Evolutionary conservation across 2,329 filamentous ascomycete species (phyloP), one percentile per base, ranked within the genome.

Genomic region (Diaporthe velutina): DNA sequence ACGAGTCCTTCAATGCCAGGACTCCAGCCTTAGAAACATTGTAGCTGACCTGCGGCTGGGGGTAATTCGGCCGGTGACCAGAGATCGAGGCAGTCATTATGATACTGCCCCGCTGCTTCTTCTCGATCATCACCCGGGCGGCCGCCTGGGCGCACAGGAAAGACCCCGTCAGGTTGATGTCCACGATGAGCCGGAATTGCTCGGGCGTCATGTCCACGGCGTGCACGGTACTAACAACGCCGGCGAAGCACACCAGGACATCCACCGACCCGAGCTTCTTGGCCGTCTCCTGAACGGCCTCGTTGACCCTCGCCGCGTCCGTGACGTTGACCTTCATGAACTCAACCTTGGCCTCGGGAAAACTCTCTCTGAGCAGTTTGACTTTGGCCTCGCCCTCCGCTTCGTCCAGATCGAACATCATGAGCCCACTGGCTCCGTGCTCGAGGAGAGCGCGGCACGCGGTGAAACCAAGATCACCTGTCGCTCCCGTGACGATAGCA

Each of bases 21-120:
- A 95, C 82, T 0, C 90, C 93, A 0, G 92, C 90, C 81, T 96
- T 96, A 77, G 88, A 91, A 1, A 91, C 90, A 77, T 96, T 95
- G 80, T 96, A 95, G 0, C 91, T 89, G 0, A 86, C 87, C 79
- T 95, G 93, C 0, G 93, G 92, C 79, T 95, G 93, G 0, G 93
- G 93, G 79, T 87, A 95, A 78, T 95, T 95, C 73, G 93, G 92
- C 2, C 88, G 81, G 77, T 95, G 92, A 0, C 87, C 93, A 1
- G 91, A 93, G 64, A 94, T 93, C 15, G 89, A 92, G 0, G 93
- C 91, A 0, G 90, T 91, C 74, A 95, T 88, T 1, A 92, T 84
- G 72, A 95, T 93, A 54, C 87, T 88, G 0, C 93, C 93, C 0
- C 90, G 88, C 0, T 81, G 86, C 70, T 86, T 74, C 80, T 17